Conservation (phyloP, 2,329 filamentous ascomycete genomes). For the Zymoseptoria brevis region DNA sequence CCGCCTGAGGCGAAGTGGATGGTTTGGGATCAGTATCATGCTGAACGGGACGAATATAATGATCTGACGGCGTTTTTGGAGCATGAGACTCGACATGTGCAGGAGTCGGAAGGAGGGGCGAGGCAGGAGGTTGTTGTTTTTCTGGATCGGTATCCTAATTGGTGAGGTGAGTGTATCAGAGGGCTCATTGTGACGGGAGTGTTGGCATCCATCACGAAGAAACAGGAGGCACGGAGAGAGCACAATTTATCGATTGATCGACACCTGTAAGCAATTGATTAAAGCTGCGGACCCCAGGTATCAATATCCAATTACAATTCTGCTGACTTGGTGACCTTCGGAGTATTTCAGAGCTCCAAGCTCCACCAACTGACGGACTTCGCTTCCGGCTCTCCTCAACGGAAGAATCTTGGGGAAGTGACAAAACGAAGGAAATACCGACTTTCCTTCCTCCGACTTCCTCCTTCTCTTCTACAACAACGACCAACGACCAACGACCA, state of each 20-base stretch:
- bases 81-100: neutral
- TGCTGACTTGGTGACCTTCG: neutral
- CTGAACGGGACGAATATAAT: neutral
- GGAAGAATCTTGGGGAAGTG: neutral
- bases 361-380: neutral
- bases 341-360: neutral
- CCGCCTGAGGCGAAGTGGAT: neutral
- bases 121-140: neutral
- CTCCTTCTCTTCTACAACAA: neutral
- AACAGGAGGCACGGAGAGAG: neutral
- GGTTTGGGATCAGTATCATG: neutral
- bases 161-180: neutral
- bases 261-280: neutral
- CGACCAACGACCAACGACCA: neutral
- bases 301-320: neutral
- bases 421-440: neutral
- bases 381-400: neutral
- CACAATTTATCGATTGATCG: neutral
- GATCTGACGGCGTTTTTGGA: neutral
- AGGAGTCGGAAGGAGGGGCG: neutral
- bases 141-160: neutral
- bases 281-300: neutral
- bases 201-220: too few relatives aligned
- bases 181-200: too few relatives aligned
- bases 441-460: neutral